Evolutionary conservation across 2,329 filamentous ascomycete genomes (phyloP).

Genomic region (Nemania bipapillata): DNA sequence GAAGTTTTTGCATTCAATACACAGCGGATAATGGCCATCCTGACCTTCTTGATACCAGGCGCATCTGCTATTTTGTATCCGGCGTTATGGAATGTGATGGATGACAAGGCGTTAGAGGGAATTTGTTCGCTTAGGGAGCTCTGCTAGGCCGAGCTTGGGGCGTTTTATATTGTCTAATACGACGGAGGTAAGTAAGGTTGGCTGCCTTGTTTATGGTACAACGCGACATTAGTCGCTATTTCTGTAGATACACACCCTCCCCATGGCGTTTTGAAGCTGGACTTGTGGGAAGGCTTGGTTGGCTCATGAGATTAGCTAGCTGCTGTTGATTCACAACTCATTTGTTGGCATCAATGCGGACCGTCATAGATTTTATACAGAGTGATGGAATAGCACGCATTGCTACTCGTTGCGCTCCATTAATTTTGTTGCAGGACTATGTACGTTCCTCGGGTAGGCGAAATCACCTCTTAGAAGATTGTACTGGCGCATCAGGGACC

Average conservation of each 20-base stretch:
- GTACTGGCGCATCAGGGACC: conserved; percentile 76
- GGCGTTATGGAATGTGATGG: conserved; percentile 42
- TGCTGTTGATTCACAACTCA: conserved; percentile 31
- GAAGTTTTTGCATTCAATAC: conserved; percentile 42
- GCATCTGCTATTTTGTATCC: conserved; percentile 46
- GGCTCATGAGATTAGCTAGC: conserved; percentile 46
- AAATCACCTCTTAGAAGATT: conserved; percentile 24
- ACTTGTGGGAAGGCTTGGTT: conserved; percentile 36
- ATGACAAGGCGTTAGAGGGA: conserved; percentile 34
- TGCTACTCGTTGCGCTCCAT: background rate
- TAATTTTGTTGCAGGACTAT: background rate
- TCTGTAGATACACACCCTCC: conserved; percentile 40
- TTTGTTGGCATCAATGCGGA: conserved; percentile 20
- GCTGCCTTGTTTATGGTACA: conserved; percentile 42
- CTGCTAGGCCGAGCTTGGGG: conserved; percentile 14
- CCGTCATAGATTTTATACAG: conserved; percentile 11
- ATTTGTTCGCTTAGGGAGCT: background rate
- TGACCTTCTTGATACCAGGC: conserved; percentile 42
- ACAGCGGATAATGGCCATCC: conserved; percentile 42
- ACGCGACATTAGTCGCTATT: conserved; percentile 32
- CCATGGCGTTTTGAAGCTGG: conserved; percentile 36
- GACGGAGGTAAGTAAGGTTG: conserved; percentile 34
- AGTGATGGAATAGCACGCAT: conserved; percentile 10
- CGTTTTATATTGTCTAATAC: conserved; percentile 34
- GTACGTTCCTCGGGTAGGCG: background rate